Percentiles rank a stretch among this genome's conserved stretches.
Evolutionary conservation across 192 early-diverging fungal species (phyloP).

Genomic region (Dissophora ornata): DNA sequence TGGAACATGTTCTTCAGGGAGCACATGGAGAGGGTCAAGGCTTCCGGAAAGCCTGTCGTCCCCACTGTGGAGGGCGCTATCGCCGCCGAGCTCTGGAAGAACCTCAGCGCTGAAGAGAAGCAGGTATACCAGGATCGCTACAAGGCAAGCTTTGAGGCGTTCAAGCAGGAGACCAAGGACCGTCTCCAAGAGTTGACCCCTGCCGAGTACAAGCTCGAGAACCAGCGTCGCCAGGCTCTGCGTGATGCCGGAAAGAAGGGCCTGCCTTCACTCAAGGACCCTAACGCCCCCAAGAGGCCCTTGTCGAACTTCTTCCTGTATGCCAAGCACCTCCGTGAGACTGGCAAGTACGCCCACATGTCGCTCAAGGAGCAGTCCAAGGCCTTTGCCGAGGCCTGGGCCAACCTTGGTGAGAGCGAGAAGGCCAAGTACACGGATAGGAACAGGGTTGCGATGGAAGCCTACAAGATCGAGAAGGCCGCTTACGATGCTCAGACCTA

Average conservation of each 20-base stretch:
- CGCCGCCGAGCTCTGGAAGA: slow-evolving; percentile 46
- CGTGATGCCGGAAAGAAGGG: slow-evolving; percentile 39
- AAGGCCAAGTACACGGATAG: slow-evolving; percentile 11
- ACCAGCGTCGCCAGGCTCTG: slow-evolving; percentile 37
- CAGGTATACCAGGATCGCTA: slow-evolving; percentile 52
- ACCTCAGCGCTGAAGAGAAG: slow-evolving; percentile 38
- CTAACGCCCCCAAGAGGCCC: slow-evolving; percentile 54
- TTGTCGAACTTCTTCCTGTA: slow-evolving; percentile 37
- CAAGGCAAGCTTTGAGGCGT: slow-evolving; percentile 41
- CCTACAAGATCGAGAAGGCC: slow-evolving; percentile 35
- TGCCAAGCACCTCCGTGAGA: slow-evolving; percentile 28
- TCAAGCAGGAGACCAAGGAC: slow-evolving; percentile 45
- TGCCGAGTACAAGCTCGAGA: slow-evolving; percentile 38
- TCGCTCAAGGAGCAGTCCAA: slow-evolving; percentile 24
- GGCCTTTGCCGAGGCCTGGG: slow-evolving; percentile 28
- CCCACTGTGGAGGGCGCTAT: slow-evolving; percentile 50
- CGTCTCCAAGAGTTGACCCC: slow-evolving; percentile 44
- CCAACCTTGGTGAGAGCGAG: slow-evolving; percentile 1
- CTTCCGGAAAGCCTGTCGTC: slow-evolving; percentile 38
- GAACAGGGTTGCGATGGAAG: slow-evolving; percentile 26
- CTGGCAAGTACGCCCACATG: slow-evolving; percentile 15
- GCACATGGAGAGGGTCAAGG: slow-evolving; percentile 49
- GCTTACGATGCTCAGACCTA: slow-evolving; percentile 30
- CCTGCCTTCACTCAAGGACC: slow-evolving; percentile 35
- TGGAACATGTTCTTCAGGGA: slow-evolving; percentile 56